These are phyloP conservation scores for Fusarium papillatum DNA, from an alignment of 2,329 filamentous ascomycete species.

Conservation along the genomic window DNA sequence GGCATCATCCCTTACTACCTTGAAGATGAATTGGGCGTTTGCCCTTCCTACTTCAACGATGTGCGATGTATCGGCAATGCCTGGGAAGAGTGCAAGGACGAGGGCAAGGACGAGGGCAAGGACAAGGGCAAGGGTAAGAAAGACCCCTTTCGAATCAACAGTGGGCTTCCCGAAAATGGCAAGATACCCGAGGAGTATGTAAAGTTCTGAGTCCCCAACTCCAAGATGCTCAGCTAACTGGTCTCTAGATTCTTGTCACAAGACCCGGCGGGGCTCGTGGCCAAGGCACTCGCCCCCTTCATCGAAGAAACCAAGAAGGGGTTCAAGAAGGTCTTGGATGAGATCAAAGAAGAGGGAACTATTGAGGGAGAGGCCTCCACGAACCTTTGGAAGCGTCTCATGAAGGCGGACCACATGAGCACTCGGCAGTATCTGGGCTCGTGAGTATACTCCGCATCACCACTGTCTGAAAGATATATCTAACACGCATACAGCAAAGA, in stretches of 20 bases:
- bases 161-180: slow-evolving; percentile 4
- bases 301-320: not conserved
- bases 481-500: not conserved
- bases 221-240: not conserved
- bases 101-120: too few species aligned
- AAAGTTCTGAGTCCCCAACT: not conserved
- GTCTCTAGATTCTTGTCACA: not conserved
- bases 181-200: slow-evolving; percentile 5
- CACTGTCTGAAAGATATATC: not conserved
- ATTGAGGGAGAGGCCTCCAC: not conserved
- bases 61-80: slow-evolving; percentile 1
- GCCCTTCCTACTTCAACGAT: slow-evolving; percentile 34
- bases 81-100: not conserved
- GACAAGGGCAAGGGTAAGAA: not conserved
- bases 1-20: slow-evolving; percentile 36
- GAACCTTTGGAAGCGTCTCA: slow-evolving; percentile 19
- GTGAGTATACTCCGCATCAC: slow-evolving; percentile 16
- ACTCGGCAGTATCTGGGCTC: slow-evolving; percentile 34
- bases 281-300: not conserved
- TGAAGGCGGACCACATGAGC: slow-evolving; percentile 32
- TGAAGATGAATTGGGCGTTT: not conserved
- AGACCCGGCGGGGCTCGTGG: slow-evolving; percentile 9
- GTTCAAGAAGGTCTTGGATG: not conserved
- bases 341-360: not conserved
- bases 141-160: slow-evolving; percentile 28